Percentiles rank a stretch among this genome's conserved stretches.
Conservation (phyloP, 2,329 filamentous ascomycete genomes). For the Alternaria triticimaculans region DNA sequence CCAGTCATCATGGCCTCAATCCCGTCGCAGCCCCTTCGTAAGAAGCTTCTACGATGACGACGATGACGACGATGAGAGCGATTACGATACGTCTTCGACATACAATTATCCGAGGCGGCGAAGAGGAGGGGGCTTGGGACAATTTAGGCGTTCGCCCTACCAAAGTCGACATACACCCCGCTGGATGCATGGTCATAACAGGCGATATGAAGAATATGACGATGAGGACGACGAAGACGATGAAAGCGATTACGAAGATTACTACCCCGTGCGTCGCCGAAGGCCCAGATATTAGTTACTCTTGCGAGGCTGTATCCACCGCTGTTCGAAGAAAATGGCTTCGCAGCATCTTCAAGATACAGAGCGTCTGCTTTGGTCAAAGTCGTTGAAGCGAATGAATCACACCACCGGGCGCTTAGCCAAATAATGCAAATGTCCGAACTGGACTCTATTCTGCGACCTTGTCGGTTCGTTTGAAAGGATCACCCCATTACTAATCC, state of each 20-base stretch:
- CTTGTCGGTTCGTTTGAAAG: neutral
- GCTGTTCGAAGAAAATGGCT: neutral
- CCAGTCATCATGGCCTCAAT: constrained; percentile 5
- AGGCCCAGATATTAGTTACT: neutral
- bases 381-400: neutral
- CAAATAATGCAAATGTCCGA: neutral
- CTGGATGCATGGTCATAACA: constrained; percentile 6
- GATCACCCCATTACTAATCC: neutral
- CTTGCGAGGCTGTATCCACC: neutral
- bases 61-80: constrained; percentile 18
- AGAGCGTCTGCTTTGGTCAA: neutral
- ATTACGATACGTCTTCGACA: constrained; percentile 2
- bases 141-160: neutral
- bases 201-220: constrained; percentile 19
- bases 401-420: neutral
- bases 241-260: constrained; percentile 1
- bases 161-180: neutral
- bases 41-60: constrained; percentile 6
- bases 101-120: neutral
- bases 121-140: neutral
- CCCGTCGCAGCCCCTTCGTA: neutral
- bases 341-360: neutral
- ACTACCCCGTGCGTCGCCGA: neutral
- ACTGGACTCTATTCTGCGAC: neutral
- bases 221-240: constrained; percentile 14